phyloP scores from a whole-genome alignment of 495 filamentous ascomycete genomes.

The Echria macrotheca region DNA sequence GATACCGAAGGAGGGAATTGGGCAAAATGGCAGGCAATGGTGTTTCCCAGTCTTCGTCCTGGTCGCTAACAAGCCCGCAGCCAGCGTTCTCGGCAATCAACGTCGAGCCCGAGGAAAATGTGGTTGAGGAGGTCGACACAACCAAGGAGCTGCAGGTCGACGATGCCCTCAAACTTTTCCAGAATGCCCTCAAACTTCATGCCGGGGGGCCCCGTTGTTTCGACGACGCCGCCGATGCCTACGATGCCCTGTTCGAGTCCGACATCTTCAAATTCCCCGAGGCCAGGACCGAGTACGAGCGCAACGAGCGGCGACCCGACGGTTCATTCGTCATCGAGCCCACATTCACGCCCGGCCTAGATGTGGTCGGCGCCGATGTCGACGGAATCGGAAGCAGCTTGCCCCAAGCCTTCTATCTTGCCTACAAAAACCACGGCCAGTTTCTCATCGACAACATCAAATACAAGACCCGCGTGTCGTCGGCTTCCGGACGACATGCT shows the following conservation, averaged over 20 bases:
- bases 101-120: slow-evolving; percentile 82
- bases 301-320: slow-evolving; percentile 57
- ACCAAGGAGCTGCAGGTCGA: slow-evolving; percentile 95
- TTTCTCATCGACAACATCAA: slow-evolving; percentile 73
- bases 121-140: slow-evolving; percentile 88
- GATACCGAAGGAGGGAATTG: neutral
- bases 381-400: slow-evolving; percentile 74
- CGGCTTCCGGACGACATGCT: slow-evolving; percentile 21
- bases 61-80: slow-evolving; percentile 24
- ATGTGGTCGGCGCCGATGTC: slow-evolving; percentile 40
- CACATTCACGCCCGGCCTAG: slow-evolving; percentile 34
- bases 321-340: slow-evolving; percentile 33
- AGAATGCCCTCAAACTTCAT: slow-evolving; percentile 85
- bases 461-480: slow-evolving; percentile 36
- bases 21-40: slow-evolving; percentile 10
- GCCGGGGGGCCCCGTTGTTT: slow-evolving; percentile 75
- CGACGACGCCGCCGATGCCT: slow-evolving; percentile 73
- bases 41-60: too few species aligned
- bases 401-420: slow-evolving; percentile 83
- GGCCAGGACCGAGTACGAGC: slow-evolving; percentile 69
- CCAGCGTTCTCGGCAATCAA: slow-evolving; percentile 78
- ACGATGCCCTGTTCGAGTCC: slow-evolving; percentile 76
- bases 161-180: slow-evolving; percentile 93
- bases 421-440: slow-evolving; percentile 92
- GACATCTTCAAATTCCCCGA: slow-evolving; percentile 93